Evolutionary conservation across 2,329 filamentous ascomycete genomes (phyloP).

Genomic region (Colletotrichum incanum): DNA sequence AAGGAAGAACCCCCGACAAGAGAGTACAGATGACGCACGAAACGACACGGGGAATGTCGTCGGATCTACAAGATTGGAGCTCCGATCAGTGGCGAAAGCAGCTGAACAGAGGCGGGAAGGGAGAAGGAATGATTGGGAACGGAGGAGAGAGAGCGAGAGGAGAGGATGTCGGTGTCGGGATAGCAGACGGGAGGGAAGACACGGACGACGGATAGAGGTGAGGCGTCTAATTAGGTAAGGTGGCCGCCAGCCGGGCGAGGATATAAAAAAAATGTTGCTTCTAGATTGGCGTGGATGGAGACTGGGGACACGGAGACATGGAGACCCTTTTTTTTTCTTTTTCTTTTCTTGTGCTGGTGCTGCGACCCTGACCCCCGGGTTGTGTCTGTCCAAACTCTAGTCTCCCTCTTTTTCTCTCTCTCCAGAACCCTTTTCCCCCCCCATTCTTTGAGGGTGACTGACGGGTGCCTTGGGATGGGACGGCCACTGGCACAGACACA

Average conservation of each 20-base stretch:
- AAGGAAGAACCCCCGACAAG: not conserved
- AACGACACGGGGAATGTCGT: slow-evolving; percentile 27
- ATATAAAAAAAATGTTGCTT: slow-evolving; percentile 26
- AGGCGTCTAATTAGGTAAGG: slow-evolving; percentile 42
- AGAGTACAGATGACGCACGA: slow-evolving; percentile 19
- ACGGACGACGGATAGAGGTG: slow-evolving; percentile 18
- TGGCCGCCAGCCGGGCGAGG: not conserved
- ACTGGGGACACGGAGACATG: slow-evolving; percentile 2
- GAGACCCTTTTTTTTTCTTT: not conserved
- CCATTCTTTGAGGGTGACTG: slow-evolving; percentile 4
- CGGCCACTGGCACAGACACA: not conserved
- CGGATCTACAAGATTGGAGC: slow-evolving; percentile 29
- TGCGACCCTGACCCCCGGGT: not conserved
- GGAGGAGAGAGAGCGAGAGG: not conserved
- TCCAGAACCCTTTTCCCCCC: slow-evolving; percentile 3
- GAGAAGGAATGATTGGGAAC: slow-evolving; percentile 11
- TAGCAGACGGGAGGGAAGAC: not conserved
- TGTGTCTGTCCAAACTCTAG: not conserved
- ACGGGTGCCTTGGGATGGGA: slow-evolving; percentile 15
- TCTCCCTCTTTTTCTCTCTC: not conserved
- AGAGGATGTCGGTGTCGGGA: not conserved
- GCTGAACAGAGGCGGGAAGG: slow-evolving; percentile 25
- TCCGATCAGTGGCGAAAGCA: slow-evolving; percentile 26
- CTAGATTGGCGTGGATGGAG: slow-evolving; percentile 28
- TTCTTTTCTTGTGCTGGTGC: too few species aligned